Conservation (phyloP, 768 basidiomycete genomes). For the Boletus vinaceobasis region DNA sequence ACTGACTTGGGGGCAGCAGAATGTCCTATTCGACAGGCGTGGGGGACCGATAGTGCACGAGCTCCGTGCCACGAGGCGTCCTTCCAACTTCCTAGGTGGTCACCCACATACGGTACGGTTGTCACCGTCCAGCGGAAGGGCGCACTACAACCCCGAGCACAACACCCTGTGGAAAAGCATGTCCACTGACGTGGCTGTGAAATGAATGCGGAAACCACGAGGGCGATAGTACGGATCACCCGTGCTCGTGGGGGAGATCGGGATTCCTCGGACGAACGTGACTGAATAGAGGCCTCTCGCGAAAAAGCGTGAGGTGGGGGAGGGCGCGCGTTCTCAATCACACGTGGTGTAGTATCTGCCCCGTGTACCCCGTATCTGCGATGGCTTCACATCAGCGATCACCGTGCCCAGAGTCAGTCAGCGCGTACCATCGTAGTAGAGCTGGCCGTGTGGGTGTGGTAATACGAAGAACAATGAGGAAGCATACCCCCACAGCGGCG, state of each 20-base stretch:
- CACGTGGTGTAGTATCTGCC: no score
- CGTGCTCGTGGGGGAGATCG: background rate
- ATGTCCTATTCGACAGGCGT: background rate
- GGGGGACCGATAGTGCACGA: background rate
- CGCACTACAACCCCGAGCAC: background rate
- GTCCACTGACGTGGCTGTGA: slow-evolving; percentile 5
- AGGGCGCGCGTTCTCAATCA: no score
- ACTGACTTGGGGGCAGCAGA: background rate
- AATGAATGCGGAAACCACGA: slow-evolving; percentile 12
- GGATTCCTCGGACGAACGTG: slow-evolving; percentile 14
- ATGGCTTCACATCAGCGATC: no score
- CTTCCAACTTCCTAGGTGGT: background rate
- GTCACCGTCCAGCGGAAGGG: background rate
- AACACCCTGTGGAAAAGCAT: background rate
- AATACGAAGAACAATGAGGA: no score
- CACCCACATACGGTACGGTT: background rate
- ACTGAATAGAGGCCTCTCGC: background rate
- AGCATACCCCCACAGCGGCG: slow-evolving; percentile 10
- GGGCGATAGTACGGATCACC: slow-evolving; percentile 16
- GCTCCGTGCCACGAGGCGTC: slow-evolving; percentile 1
- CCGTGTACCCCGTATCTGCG: no score
- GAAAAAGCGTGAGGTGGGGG: no score
- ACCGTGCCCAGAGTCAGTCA: no score
- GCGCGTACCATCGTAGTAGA: no score
- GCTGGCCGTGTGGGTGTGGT: no score